Percentiles rank a stretch among this genome's conserved stretches.
These are phyloP conservation scores for Giardia duodenalis DNA, from an alignment of 208 protist genomes.

Conservation along the genomic window DNA sequence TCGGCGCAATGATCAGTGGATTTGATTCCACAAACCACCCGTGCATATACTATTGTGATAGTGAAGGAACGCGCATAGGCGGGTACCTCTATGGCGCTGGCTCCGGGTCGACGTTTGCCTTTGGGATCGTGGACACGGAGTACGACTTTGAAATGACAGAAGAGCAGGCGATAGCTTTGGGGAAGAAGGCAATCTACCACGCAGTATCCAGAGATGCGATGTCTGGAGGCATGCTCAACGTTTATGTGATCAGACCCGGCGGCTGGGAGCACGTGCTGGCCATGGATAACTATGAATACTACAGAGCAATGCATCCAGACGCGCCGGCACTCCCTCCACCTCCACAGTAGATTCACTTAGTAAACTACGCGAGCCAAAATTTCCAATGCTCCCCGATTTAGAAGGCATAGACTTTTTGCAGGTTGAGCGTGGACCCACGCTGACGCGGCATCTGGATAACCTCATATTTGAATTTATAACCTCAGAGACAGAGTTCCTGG, in stretches of 20 bases:
- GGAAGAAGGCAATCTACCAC: slow-evolving; percentile 88
- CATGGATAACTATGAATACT: slow-evolving; percentile 21
- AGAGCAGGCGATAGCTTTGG: slow-evolving; percentile 89
- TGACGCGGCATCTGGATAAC: background rate
- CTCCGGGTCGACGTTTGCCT: slow-evolving; percentile 96
- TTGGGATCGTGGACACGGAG: slow-evolving; percentile 84
- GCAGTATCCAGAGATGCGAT: slow-evolving; percentile 93
- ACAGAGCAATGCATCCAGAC: background rate
- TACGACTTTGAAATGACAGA: slow-evolving; percentile 54
- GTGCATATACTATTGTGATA: slow-evolving; percentile 95
- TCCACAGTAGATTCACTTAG: background rate
- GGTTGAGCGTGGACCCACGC: background rate
- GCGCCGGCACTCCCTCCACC: background rate
- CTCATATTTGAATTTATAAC: background rate
- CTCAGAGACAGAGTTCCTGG: background rate
- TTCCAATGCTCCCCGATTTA: background rate
- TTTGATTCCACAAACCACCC: slow-evolving; percentile 61
- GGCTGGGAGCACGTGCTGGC: slow-evolving; percentile 22
- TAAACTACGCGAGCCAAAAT: background rate
- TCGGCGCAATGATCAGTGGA: slow-evolving; percentile 63
- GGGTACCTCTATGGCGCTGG: slow-evolving; percentile 79
- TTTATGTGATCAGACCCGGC: slow-evolving; percentile 14
- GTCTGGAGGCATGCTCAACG: slow-evolving; percentile 81
- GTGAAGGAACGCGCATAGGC: slow-evolving; percentile 88
- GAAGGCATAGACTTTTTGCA: background rate